Evolutionary conservation across 495 filamentous ascomycete species (phyloP), one percentile per base, ranked within the genome.

Genomic region (Bathelium albidoporum): DNA sequence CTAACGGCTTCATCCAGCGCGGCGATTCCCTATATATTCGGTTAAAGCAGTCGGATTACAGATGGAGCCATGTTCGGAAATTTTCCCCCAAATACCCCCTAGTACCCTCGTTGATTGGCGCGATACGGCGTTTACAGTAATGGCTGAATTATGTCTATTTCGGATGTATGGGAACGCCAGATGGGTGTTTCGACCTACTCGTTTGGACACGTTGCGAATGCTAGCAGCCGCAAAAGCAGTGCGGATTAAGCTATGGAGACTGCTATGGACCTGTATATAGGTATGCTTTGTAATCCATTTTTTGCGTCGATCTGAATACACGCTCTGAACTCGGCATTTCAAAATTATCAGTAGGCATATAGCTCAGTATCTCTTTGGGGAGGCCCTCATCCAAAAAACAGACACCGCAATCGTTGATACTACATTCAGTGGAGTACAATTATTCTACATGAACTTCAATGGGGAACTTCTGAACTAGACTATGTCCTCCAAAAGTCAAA

Each of bases 21-120:
- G 31, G 32, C 62, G 36, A 63, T 63, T 59, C 62, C 62, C 14
- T 63, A 63, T 41, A 32, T 63, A 28, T 58, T 63, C 29, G 49
- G 49, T 55, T 55, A 24, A 55, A 3, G 9, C 10, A 9, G n/a
- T n/a, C 24, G 2, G 24, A 16, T 29, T 20, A n/a, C 16, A 7
- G 49, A 55, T 7, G 49, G 49, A 26, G 24, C 9, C 9, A 10
- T 29, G 22, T 16, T 11, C 20, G 12, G 2, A 10, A 28, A 28
- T 16, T 49, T 5, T 16, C 29, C 11, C 20, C 20, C 49, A 55
- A 55, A 55, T 55, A 55, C 49, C 49, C 49, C 20, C 24, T 5
- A 9, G 9, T 55, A 11, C 49, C 12, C 24, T 11, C 11, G 9
- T 55, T 55, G 16, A 20, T 55, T 9, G 26, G 9, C 24, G 16